A percentile compares a stretch with the other conserved stretches of the same genome.
These are phyloP conservation scores for Gossypium trilobum DNA, from an alignment of 441 rosid genomes.

Conservation along the genomic window DNA sequence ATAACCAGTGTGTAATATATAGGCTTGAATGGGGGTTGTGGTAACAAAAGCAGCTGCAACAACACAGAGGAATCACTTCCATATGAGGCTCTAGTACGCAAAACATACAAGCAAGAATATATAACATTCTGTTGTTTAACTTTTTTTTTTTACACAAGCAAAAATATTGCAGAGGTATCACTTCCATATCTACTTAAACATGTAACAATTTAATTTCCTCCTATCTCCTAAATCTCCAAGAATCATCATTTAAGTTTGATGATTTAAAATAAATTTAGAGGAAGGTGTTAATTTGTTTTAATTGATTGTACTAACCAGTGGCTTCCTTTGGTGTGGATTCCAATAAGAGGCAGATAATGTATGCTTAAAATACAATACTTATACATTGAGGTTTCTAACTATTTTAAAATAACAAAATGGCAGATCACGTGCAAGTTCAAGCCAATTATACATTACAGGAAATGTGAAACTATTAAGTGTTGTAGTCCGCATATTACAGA, in stretches of 20 bases:
- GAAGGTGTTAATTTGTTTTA: not conserved
- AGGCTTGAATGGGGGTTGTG: conserved; percentile 91
- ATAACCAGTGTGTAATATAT: conserved; percentile 86
- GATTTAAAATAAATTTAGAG: not conserved
- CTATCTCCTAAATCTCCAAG: not conserved
- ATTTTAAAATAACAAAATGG: not conserved
- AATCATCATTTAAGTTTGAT: not conserved
- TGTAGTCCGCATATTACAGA: not conserved
- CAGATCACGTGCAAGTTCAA: not conserved
- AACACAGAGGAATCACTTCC: conserved; percentile 13
- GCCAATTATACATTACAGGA: not conserved
- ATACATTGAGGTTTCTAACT: not conserved
- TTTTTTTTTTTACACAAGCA: not conserved
- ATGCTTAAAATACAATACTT: not conserved
- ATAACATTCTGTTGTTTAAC: not conserved
- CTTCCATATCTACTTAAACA: not conserved
- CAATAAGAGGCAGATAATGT: not conserved
- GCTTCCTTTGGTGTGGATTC: not conserved
- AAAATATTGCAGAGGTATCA: too few species aligned
- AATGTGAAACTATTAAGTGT: not conserved
- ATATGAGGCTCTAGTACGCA: conserved; percentile 9
- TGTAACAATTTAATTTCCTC: not conserved
- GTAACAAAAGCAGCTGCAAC: conserved; percentile 82
- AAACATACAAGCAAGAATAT: conserved; percentile 2
- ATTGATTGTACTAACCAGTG: not conserved